Base-by-base conservation (phyloP, 257 asterid genomes). In the Solanum raphanifolium region DNA sequence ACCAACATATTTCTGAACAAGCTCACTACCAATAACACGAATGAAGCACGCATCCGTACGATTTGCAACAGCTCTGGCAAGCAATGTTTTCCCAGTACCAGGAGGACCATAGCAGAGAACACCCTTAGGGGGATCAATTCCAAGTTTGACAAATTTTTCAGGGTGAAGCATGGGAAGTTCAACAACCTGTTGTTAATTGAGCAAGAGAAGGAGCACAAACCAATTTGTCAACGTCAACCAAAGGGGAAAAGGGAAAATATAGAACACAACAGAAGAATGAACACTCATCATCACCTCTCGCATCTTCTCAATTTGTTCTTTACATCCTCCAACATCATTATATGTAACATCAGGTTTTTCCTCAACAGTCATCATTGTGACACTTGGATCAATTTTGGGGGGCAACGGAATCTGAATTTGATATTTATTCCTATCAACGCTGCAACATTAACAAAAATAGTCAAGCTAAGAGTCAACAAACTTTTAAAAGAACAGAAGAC, bases 111-210 rank as follows among this genome's bases (percentile, higher is more conserved):
- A 97, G 88, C 98, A 96, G 35, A 97, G 95, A 46, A 97, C 99
- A 41, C 99, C 99, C 93, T 97, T 97, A 25, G 99, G 99, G 83
- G 99, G 99, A 84, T 97, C 99, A 15, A 96, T 97, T 25, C 99
- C 99, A 85, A 97, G 95, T 93, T 97, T 95, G 65, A 97, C 98
- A 84, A 97, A 97, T 87, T 97, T 97, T 75, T 97, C 99, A 10
- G 99, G 99, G 83, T 97, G 99, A 91, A 97, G 99, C 99, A 97
- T 96, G 85, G 99, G 99, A 88, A 97, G 93, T 92, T 97, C 99
- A 87, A 97, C 99, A 82, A 97, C 99, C 99, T 95, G 91, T 76
- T 89, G 52, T 10, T 36, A 39, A 35, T 65, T 46, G n/a, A 29
- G 41, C 18, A 81, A 81, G 85, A 10, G 12, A 10, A 65, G 39